These are phyloP conservation scores for Angomonas deanei DNA, from an alignment of 208 protist genomes.

Conservation along the genomic window DNA sequence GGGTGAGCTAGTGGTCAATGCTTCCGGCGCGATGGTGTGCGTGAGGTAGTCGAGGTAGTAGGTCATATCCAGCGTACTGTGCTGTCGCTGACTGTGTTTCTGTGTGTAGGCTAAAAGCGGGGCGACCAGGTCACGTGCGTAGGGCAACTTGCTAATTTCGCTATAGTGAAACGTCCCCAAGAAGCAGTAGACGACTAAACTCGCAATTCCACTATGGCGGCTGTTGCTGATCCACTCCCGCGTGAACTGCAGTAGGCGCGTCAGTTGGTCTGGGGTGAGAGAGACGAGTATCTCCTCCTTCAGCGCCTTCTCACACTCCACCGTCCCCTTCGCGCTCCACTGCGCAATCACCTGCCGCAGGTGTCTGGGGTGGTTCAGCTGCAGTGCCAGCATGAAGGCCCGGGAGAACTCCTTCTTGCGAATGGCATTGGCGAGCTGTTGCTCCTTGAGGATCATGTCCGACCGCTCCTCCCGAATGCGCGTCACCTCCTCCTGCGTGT, in stretches of 20 bases:
- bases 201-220: conserved; percentile 72
- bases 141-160: conserved; percentile 48
- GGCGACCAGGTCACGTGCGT: conserved; percentile 60
- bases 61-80: conserved; percentile 71
- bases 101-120: conserved; percentile 81
- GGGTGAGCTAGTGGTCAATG: conserved; percentile 59
- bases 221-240: conserved; percentile 91
- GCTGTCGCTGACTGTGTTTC: conserved; percentile 81
- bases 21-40: conserved; percentile 37
- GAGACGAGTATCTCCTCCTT: conserved; percentile 44
- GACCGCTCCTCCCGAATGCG: conserved; percentile 55
- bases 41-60: conserved; percentile 90
- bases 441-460: conserved; percentile 72
- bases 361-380: conserved; percentile 84
- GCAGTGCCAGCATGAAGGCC: conserved; percentile 77
- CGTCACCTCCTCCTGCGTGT: conserved; percentile 82
- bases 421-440: conserved; percentile 80
- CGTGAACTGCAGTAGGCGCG: conserved; percentile 82
- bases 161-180: conserved; percentile 58
- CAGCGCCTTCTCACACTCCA: conserved; percentile 58
- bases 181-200: conserved; percentile 59
- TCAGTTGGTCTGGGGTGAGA: conserved; percentile 54
- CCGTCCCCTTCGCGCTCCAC: conserved; percentile 57
- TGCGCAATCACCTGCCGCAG: conserved; percentile 73
- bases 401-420: conserved; percentile 68